Evolutionary conservation across 306 rosid species (phyloP).

Genomic region (Betula pendula): DNA sequence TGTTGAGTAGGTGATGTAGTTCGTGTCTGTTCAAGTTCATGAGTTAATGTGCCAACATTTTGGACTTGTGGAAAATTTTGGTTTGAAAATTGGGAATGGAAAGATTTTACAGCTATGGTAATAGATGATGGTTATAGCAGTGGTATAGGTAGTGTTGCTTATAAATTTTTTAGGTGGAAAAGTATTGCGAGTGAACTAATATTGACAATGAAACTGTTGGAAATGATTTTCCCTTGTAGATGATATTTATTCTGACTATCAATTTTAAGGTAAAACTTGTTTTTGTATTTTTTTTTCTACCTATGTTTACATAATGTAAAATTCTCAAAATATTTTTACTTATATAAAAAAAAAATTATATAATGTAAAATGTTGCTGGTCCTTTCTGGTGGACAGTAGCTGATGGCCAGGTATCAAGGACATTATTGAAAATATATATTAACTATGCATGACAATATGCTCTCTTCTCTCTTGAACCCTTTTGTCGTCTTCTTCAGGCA

Average conservation of each 20-base stretch:
- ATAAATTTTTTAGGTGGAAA: not conserved
- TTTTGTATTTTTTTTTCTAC: not conserved
- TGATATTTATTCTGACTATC: not conserved
- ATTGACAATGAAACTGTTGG: not conserved
- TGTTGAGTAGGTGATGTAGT: not conserved
- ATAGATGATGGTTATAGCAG: not conserved
- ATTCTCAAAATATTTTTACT: not conserved
- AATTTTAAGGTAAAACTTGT: not conserved
- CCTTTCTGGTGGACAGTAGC: not conserved
- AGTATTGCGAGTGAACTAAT: not conserved
- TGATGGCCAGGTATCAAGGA: not conserved
- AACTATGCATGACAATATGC: not conserved
- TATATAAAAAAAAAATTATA: not conserved
- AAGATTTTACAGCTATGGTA: not conserved
- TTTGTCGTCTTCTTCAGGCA: conserved; percentile 49
- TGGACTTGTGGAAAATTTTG: not conserved
- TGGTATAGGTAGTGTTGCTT: not conserved
- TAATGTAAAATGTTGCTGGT: not conserved
- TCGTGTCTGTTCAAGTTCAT: not conserved
- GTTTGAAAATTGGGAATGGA: not conserved
- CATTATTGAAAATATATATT: not conserved
- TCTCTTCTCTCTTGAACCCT: not conserved
- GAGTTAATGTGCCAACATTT: not conserved
- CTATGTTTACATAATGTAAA: not conserved
- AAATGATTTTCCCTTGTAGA: not conserved